Conservation (phyloP, 352 stramenopile species). For the Pythium apleroticum region DNA sequence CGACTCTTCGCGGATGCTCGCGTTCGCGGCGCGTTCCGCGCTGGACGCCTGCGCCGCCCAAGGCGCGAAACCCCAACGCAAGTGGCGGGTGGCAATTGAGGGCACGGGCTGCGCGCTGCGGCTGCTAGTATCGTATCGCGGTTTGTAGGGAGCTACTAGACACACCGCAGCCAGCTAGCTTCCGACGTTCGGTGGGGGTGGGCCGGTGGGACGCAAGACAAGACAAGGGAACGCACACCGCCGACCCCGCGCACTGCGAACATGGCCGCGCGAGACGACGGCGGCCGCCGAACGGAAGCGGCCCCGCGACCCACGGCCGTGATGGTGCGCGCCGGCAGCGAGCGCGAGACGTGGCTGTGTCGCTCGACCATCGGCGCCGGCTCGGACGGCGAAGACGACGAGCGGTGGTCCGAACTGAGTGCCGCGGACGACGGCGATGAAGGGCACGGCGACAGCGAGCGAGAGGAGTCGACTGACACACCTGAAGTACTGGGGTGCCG, state of each 20-base stretch:
- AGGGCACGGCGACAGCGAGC: conserved; percentile 7
- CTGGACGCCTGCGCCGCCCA: not conserved
- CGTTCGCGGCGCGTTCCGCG: not conserved
- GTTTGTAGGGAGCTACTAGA: not conserved
- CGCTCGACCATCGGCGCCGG: conserved; percentile 51
- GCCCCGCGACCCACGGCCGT: not conserved
- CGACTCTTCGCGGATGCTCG: not conserved
- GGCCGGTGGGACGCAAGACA: not conserved
- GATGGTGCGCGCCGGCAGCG: too few relatives aligned
- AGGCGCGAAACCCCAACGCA: not conserved
- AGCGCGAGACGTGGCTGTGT: conserved; percentile 50
- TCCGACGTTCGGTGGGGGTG: conserved; percentile 2
- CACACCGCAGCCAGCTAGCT: not conserved
- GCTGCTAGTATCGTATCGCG: not conserved
- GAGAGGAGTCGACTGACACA: too few relatives aligned
- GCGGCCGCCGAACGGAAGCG: not conserved
- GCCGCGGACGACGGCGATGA: conserved; percentile 24
- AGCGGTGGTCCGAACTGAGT: conserved; percentile 18
- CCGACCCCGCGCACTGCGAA: not conserved
- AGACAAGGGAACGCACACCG: not conserved
- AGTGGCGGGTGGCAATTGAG: not conserved
- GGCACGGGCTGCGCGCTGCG: not conserved
- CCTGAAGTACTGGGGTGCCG: too few relatives aligned
- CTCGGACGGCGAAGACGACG: conserved; percentile 33
- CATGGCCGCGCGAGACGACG: not conserved